These are phyloP conservation scores for Rosa chinensis DNA, from an alignment of 306 rosid genomes.

Conservation along the genomic window DNA sequence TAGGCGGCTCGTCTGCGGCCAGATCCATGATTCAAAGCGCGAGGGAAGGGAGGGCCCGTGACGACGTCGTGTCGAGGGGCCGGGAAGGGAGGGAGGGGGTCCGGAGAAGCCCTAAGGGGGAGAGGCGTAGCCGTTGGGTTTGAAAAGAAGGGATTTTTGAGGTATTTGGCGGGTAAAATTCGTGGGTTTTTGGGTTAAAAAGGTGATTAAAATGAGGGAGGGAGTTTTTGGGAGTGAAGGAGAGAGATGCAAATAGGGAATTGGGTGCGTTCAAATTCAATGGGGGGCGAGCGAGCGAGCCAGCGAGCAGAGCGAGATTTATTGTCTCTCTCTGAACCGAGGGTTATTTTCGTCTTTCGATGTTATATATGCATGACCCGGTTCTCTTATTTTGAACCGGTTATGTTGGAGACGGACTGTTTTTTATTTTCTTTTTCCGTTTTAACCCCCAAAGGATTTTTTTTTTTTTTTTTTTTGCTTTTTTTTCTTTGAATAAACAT, in stretches of 20 bases:
- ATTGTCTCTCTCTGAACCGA: no score
- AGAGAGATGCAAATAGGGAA: neutral
- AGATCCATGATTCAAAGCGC: constrained; percentile 28
- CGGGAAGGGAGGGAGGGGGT: neutral
- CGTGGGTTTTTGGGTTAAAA: neutral
- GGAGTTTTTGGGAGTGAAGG: neutral
- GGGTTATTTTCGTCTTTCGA: constrained; percentile 12
- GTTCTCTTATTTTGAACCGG: no score
- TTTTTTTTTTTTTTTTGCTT: no score
- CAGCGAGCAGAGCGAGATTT: constrained; percentile 14
- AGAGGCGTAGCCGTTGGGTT: constrained; percentile 12
- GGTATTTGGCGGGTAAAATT: constrained; percentile 43
- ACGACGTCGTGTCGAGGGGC: constrained; percentile 12
- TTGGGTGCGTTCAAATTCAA: constrained; percentile 4
- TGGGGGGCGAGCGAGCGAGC: constrained; percentile 1
- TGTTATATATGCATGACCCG: no score
- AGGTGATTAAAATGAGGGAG: constrained; percentile 13
- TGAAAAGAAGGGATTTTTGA: constrained; percentile 25
- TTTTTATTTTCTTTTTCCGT: no score
- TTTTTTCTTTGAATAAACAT: no score
- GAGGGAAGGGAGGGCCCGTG: neutral
- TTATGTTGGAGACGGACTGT: no score
- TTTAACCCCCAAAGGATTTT: no score
- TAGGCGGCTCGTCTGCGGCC: neutral
- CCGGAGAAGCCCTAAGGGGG: constrained; percentile 33